Base-by-base conservation (phyloP, 2,329 filamentous ascomycete genomes). In the Exophiala lecanii-corni region DNA sequence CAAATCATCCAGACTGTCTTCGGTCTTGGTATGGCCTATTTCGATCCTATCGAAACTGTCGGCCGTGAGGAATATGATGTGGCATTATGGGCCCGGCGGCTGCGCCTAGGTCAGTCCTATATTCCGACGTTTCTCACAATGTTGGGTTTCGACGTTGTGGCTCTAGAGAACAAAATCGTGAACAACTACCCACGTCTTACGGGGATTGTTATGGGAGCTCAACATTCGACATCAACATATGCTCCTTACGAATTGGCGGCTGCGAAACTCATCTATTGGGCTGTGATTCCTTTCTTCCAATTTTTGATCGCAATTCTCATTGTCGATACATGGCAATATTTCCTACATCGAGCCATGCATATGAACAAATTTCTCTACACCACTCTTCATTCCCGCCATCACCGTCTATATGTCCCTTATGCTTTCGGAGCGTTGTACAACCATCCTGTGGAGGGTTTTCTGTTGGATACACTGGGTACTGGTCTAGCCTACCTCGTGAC, bases 301-400 rank as follows among this genome's bases (percentile, higher is more conserved):
- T 86, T 95, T 60, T 68, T 78, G 45, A 59, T 86, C 37, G 92
- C 82, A 17, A 76, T 91, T 47, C 69, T 79, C 52, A 73, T 94
- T 53, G 78, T 97, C 55, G 92, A 98, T 67, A 92, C 89, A 33
- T 98, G 92, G 92, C 91, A 98, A 64, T 98, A 98, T 70, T 95
- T 96, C 68, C 76, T 91, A 58, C 92, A 98, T 67, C 87, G 92
- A 28, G 78, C 84, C 45, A 98, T 98, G 92, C 92, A 98, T 68
- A 75, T 92, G 72, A 96, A 97, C 71, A 89, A 86, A 66, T 97
- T 87, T 86, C 76, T 98, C 56, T 51, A 16, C 51, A 91, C 82
- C 50, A 85, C 83, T 41, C 92, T 96, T 70, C 92, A 97, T 70
- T 91, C 89, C 35, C 82, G 91, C 47, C 92, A 98, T 66, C 92